phyloP scores from a whole-genome alignment of 1,284 basidiomycete species.

The Tylopilus sp. region DNA sequence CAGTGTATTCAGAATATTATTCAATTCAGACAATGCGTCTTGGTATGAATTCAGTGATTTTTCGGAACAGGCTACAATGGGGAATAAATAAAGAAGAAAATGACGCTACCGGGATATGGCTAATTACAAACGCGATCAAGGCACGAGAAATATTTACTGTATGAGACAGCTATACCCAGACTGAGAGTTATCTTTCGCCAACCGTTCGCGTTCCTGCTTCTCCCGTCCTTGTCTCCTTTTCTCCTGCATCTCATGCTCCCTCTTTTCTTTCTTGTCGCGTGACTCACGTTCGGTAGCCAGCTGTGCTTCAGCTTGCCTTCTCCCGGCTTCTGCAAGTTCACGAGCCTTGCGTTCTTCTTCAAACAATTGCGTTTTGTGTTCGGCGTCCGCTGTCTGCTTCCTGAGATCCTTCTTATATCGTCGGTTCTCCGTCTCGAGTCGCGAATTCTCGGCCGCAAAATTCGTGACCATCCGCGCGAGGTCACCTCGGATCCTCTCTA shows the following conservation, averaged over 20 bases:
- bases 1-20: too few species aligned
- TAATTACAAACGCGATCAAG: not conserved
- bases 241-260: not conserved
- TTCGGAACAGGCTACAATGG: too few species aligned
- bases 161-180: slow-evolving; percentile 4
- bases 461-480: slow-evolving; percentile 31
- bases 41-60: too few species aligned
- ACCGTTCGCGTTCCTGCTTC: slow-evolving; percentile 9
- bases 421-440: slow-evolving; percentile 30
- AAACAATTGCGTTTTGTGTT: slow-evolving; percentile 11
- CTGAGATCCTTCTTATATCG: slow-evolving; percentile 16
- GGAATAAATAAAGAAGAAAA: too few species aligned
- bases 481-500: slow-evolving; percentile 27
- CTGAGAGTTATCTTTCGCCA: too few species aligned
- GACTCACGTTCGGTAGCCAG: slow-evolving; percentile 17
- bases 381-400: slow-evolving; percentile 23
- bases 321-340: slow-evolving; percentile 21
- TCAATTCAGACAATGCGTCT: too few species aligned
- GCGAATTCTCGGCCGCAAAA: slow-evolving; percentile 33
- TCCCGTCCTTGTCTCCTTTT: slow-evolving; percentile 1
- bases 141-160: slow-evolving; percentile 2
- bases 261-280: slow-evolving; percentile 6
- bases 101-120: not conserved
- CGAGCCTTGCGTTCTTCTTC: slow-evolving; percentile 23
- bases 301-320: slow-evolving; percentile 17